Evolutionary conservation across 2,329 filamentous ascomycete species (phyloP), one percentile per base, ranked within the genome.

Genomic region (Huntiella savannae): DNA sequence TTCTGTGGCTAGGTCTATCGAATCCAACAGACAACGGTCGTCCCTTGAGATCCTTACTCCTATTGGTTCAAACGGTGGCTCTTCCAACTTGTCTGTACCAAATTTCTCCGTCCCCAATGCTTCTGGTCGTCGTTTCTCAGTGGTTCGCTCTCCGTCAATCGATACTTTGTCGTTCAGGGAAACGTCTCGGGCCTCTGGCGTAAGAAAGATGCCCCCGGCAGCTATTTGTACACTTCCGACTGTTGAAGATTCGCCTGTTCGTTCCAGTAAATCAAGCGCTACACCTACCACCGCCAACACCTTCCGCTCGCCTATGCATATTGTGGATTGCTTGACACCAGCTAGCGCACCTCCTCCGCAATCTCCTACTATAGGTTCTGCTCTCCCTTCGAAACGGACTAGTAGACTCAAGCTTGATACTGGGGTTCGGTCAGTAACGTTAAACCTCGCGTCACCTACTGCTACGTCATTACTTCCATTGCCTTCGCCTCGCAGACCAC

Each of bases 1-100:
- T 56, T 73, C 35, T 58, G 63, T 19, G 63, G 17, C 16, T 35
- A 28, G 22, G 8, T 67, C 49, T 64, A 69, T 1, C 63, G 46
- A 48, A 4, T 17, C 40, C 16, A 16, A 33, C 4, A 22, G 39
- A 12, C 41, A 34, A 10, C 46, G 46, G 3, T 40, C 33, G 16
- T 48, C 46, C 11, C 12, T 48, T 17, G 46, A 48, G 19, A 28
- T 45, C 5, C 17, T 10, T 4, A 45, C 36, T 13, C 33, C 43
- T 5, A 17, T 19, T 10, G 13, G 11, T 7, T 19, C 40, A 4
- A 43, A 37, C 13, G 37, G 37, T 4, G 19, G 19, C 8, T 13
- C 37, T n/a, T 33, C 46, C 2, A 28, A 28, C 8, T 28, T 28
- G 22, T 28, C 7, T 10, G 34, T 48, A 15, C 46, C 46, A n/a